These are phyloP conservation scores for Helenozyma rhizophorensis DNA, from an alignment of 805 yeast genomes.

Conservation along the genomic window DNA sequence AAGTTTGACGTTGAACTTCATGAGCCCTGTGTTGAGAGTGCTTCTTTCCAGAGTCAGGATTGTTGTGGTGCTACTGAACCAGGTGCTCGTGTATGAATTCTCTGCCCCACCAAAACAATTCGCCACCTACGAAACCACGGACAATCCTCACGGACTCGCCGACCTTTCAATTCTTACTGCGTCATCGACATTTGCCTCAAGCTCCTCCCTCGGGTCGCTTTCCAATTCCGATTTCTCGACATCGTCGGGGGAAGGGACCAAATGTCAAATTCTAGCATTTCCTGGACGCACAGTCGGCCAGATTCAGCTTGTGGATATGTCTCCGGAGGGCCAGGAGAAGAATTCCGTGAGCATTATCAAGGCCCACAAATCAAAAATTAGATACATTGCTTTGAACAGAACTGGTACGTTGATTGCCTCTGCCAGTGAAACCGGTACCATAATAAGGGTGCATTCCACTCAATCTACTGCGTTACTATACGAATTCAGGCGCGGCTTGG, in stretches of 20 bases:
- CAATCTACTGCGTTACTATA: slow-evolving; percentile 63
- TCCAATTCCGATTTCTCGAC: slow-evolving; percentile 3
- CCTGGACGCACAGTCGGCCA: slow-evolving; percentile 78
- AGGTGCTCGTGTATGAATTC: slow-evolving; percentile 74
- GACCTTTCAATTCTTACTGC: slow-evolving; percentile 48
- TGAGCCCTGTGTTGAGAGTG: slow-evolving; percentile 70
- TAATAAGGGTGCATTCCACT: slow-evolving; percentile 70
- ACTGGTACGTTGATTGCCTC: slow-evolving; percentile 70
- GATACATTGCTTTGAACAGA: slow-evolving; percentile 59
- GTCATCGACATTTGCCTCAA: slow-evolving; percentile 8
- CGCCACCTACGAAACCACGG: slow-evolving; percentile 59
- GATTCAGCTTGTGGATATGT: slow-evolving; percentile 71
- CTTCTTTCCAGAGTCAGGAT: slow-evolving; percentile 71
- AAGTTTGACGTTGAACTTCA: slow-evolving; percentile 69
- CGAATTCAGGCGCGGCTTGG: slow-evolving; percentile 88
- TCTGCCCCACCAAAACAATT: slow-evolving; percentile 72
- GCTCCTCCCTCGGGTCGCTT: slow-evolving; percentile 8
- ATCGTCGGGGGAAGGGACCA: slow-evolving; percentile 13
- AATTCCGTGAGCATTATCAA: slow-evolving; percentile 64
- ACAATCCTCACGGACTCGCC: slow-evolving; percentile 60
- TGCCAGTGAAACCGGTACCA: slow-evolving; percentile 79
- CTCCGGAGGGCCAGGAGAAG: slow-evolving; percentile 59
- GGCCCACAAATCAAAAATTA: slow-evolving; percentile 68
- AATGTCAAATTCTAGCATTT: slow-evolving; percentile 59
- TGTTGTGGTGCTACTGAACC: slow-evolving; percentile 63